Evolutionary conservation across 768 basidiomycete species (phyloP).

Genomic region (Kwoniella dendrophila): DNA sequence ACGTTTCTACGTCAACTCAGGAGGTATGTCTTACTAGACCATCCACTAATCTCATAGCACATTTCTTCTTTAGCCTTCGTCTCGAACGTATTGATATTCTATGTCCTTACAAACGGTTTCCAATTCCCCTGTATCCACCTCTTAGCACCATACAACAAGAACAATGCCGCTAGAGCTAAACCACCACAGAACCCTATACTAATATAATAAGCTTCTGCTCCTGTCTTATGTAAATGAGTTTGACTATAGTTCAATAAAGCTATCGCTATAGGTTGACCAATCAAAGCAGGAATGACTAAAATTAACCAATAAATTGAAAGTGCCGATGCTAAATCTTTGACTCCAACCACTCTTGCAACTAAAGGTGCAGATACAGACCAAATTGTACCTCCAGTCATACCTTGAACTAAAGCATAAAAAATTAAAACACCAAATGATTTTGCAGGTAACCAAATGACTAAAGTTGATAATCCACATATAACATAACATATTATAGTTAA

Average conservation of each 20-base stretch:
- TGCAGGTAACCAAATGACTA: conserved; percentile 55
- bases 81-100: no score
- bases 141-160: conserved; percentile 39
- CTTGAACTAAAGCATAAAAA: conserved; percentile 54
- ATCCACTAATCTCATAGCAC: no score
- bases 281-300: conserved; percentile 36
- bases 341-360: conserved; percentile 64
- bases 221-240: conserved; percentile 27
- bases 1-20: no score
- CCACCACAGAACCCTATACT: conserved; percentile 46
- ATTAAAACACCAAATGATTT: conserved; percentile 49
- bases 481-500: conserved; percentile 49
- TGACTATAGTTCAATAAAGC: conserved; percentile 37
- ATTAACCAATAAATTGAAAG: conserved; percentile 47
- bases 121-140: conserved; percentile 40
- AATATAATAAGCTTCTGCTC: conserved; percentile 41
- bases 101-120: conserved; percentile 25
- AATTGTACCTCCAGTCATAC: conserved; percentile 66
- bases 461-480: conserved; percentile 48
- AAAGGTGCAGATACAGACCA: conserved; percentile 68
- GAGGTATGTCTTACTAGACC: no score
- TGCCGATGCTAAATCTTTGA: conserved; percentile 57
- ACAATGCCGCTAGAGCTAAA: conserved; percentile 19
- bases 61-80: no score
- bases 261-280: conserved; percentile 48